Evolutionary conservation across 2,329 filamentous ascomycete species (phyloP), one percentile per base, ranked within the genome.

Genomic region (Exophiala sp.): DNA sequence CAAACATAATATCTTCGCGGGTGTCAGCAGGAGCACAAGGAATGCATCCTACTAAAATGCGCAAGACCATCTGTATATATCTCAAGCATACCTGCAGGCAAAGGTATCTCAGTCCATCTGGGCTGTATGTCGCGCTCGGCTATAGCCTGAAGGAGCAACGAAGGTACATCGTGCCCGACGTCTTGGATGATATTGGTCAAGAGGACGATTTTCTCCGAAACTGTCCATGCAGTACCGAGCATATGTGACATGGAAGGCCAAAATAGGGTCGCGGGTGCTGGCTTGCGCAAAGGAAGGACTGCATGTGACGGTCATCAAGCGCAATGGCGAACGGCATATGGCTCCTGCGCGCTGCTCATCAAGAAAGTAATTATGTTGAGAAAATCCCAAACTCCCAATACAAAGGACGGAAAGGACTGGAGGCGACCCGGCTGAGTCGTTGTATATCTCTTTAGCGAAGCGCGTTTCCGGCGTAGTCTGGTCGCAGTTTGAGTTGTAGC

Each of bases 181-280:
- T 51, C 47, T 40, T 61, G 57, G 32, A 61, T 51, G 24, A 61
- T 54, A 39, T 55, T 59, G 51, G 57, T 53, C 48, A 61, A 57
- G 37, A 61, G 47, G 27, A 50, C 46, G 48, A 61, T 53, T 51
- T 61, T 56, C 54, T 58, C 56, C 47, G 48, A 45, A 43, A 34
- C 16, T 48, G 50, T 52, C 56, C 56, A 58, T 48, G 43, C 43
- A 37, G 48, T 34, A 13, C 40, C 38, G 46, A 56, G 48, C 56
- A 55, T 30, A 52, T 56, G 56, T 50, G 56, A 58, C 56, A 58
- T 58, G 27, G 54, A 48, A 44, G 52, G 45, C 44, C 27, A 48
- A 38, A 45, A 34, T 23, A 39, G 45, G 39, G 48, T 22, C 39
- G 48, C 44, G 51, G 48, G 46, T 49, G 48, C 42, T 45, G 45